phyloP scores from a whole-genome alignment of 768 basidiomycete genomes.

The Rhizopogon vinicolor region DNA sequence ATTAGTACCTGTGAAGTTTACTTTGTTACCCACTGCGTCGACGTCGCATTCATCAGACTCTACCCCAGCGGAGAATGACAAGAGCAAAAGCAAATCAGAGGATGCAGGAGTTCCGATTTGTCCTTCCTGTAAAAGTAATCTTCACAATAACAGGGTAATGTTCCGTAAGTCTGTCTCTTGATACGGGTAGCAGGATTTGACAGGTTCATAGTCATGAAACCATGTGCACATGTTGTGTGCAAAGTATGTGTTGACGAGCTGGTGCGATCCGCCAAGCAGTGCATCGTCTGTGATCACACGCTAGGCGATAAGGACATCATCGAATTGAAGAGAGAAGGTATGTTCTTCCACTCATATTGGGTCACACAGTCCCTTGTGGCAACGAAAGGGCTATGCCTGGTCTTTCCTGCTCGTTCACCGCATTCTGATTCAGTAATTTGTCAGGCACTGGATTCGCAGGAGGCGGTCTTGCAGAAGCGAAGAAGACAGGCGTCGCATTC shows the following conservation, averaged over 20 bases:
- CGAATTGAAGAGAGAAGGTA: constrained; percentile 86
- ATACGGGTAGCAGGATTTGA: not conserved
- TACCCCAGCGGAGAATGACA: constrained; percentile 30
- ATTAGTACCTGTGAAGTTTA: constrained; percentile 78
- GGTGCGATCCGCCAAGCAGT: constrained; percentile 72
- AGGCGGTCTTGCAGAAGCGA: constrained; percentile 91
- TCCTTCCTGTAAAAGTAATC: constrained; percentile 79
- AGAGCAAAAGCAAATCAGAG: constrained; percentile 38
- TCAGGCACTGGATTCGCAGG: constrained; percentile 91
- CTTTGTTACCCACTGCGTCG: constrained; percentile 40
- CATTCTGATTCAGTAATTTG: constrained; percentile 3
- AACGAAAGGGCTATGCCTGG: not conserved
- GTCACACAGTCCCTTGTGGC: not conserved
- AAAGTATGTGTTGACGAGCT: constrained; percentile 89
- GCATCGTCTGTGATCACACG: constrained; percentile 77
- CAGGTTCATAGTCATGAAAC: constrained; percentile 57
- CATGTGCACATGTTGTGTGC: constrained; percentile 90
- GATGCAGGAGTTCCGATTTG: constrained; percentile 68
- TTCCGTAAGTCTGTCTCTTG: constrained; percentile 46
- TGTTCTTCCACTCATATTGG: not conserved
- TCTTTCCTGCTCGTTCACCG: not conserved
- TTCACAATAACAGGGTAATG: constrained; percentile 74
- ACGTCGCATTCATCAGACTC: constrained; percentile 35
- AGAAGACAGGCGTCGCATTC: constrained; percentile 76
- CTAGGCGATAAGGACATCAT: constrained; percentile 71